These are phyloP conservation scores for Globisporangium solare DNA, from an alignment of 352 stramenopile genomes.

Conservation along the genomic window DNA sequence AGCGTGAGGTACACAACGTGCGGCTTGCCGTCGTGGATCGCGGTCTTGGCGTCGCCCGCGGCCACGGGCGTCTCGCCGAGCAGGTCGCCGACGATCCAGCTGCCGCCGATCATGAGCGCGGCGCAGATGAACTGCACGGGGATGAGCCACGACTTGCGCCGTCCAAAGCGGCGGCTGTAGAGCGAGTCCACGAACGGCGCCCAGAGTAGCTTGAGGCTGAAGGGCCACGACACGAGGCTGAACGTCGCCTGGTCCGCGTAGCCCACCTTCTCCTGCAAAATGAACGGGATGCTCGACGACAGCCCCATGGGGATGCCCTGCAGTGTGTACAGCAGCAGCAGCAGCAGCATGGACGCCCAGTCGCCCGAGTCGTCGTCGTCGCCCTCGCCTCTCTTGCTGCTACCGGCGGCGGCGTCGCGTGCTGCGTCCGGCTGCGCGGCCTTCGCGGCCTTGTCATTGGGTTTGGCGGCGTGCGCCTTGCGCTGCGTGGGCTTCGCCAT, in stretches of 20 bases:
- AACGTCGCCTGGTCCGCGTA: slow-evolving; percentile 98
- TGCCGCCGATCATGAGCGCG: slow-evolving; percentile 92
- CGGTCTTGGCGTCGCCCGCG: too few species aligned
- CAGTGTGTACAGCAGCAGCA: slow-evolving; percentile 98
- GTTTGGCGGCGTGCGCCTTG: slow-evolving; percentile 13
- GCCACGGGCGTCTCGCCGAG: slow-evolving; percentile 51
- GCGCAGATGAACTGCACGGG: slow-evolving; percentile 96
- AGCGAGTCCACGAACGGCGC: slow-evolving; percentile 96
- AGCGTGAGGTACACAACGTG: slow-evolving; percentile 92
- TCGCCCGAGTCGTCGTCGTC: slow-evolving; percentile 41
- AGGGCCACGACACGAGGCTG: slow-evolving; percentile 96
- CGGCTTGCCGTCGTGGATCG: slow-evolving; percentile 48
- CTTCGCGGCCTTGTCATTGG: too few species aligned
- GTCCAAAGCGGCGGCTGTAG: slow-evolving; percentile 89
- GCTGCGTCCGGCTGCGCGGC: too few species aligned
- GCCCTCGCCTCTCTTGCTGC: slow-evolving; percentile 13
- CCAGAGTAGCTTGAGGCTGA: slow-evolving; percentile 99
- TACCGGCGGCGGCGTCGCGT: too few species aligned
- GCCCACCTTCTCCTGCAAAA: slow-evolving; percentile 96
- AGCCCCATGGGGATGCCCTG: slow-evolving; percentile 99
- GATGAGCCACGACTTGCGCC: slow-evolving; percentile 96
- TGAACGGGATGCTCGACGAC: slow-evolving; percentile 96
- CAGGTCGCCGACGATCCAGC: slow-evolving; percentile 79
- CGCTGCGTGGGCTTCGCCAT: slow-evolving; percentile 30
- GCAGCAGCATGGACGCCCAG: slow-evolving; percentile 82